phyloP scores from a whole-genome alignment of 2,329 filamentous ascomycete genomes.

The Myriosclerotinia duriaeana region DNA sequence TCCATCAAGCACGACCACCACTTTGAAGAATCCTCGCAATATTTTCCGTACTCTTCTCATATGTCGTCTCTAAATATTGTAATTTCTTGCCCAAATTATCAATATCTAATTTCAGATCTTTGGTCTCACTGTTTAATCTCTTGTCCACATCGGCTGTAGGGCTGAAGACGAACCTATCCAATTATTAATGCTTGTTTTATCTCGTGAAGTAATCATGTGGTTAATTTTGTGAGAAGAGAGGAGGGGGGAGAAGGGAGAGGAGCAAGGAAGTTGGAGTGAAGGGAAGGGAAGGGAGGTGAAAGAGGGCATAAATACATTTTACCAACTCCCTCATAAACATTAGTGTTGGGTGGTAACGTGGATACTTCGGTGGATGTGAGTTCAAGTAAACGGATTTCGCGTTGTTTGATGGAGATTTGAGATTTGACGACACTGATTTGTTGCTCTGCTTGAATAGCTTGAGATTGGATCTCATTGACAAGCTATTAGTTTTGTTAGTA shows the following conservation, averaged over 20 bases:
- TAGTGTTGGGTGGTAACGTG: slow-evolving; percentile 71
- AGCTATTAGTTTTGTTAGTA: slow-evolving; percentile 54
- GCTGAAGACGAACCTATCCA: slow-evolving; percentile 78
- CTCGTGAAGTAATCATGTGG: slow-evolving; percentile 22
- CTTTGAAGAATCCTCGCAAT: slow-evolving; percentile 82
- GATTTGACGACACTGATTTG: slow-evolving; percentile 84
- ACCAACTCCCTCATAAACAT: slow-evolving; percentile 90
- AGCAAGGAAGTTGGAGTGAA: neutral
- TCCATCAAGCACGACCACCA: slow-evolving; percentile 37
- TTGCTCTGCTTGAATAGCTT: slow-evolving; percentile 84
- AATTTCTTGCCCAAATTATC: slow-evolving; percentile 82
- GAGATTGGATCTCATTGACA: slow-evolving; percentile 89
- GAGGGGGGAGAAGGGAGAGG: neutral
- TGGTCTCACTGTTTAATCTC: slow-evolving; percentile 72
- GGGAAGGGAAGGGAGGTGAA: neutral
- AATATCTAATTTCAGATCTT: slow-evolving; percentile 74
- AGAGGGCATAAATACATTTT: slow-evolving; percentile 71
- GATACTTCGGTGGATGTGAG: slow-evolving; percentile 81
- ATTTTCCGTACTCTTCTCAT: slow-evolving; percentile 89
- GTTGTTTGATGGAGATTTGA: slow-evolving; percentile 81
- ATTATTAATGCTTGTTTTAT: slow-evolving; percentile 17
- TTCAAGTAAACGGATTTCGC: slow-evolving; percentile 84
- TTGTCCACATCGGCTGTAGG: slow-evolving; percentile 71
- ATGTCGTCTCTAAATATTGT: slow-evolving; percentile 90
- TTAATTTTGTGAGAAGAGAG: neutral